phyloP scores from a whole-genome alignment of 225 moss, liverwort and hornwort genomes.

The Ulota crispa region DNA sequence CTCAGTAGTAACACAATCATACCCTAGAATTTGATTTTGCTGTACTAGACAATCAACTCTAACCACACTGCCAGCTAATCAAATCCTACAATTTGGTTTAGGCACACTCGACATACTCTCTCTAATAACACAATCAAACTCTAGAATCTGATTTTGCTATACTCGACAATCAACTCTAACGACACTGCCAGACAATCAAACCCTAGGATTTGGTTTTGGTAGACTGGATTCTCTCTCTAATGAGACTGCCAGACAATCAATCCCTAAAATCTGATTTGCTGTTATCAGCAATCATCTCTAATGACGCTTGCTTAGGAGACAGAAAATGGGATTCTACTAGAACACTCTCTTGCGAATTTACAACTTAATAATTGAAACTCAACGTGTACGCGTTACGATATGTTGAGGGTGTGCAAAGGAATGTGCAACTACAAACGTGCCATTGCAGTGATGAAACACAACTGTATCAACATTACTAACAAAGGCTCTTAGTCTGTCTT shows the following conservation, averaged over 20 bases:
- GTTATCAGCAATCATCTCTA: too few species aligned
- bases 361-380: neutral
- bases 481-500: neutral
- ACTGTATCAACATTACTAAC: neutral
- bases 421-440: neutral
- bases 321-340: neutral
- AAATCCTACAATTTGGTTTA: too few species aligned
- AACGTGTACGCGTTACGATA: neutral
- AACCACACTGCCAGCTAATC: neutral
- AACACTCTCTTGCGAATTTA: neutral
- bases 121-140: too few species aligned
- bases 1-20: too few species aligned
- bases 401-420: neutral
- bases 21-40: too few species aligned
- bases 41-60: too few species aligned
- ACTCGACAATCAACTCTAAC: too few species aligned
- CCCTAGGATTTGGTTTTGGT: too few species aligned
- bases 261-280: too few species aligned
- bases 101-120: neutral
- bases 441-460: neutral
- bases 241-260: neutral
- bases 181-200: neutral
- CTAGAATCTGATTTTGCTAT: too few species aligned
- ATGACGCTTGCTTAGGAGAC: neutral
- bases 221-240: too few species aligned